phyloP scores from a whole-genome alignment of 2,329 filamentous ascomycete species.

The Parafenestella ontariensis region DNA sequence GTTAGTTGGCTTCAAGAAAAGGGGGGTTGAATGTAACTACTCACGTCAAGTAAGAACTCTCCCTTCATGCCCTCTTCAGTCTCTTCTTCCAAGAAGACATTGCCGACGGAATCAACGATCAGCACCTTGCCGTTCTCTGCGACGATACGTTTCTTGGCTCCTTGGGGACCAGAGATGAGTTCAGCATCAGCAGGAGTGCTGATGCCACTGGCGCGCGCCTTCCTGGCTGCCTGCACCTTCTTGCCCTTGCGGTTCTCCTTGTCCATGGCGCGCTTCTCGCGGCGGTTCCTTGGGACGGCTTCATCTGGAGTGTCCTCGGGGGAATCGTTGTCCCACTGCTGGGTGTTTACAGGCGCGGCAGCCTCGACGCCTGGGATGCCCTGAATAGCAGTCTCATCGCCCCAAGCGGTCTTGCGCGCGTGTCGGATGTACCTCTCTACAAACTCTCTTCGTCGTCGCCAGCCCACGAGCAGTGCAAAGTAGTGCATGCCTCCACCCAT shows the following conservation, averaged over 20 bases:
- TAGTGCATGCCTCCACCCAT: slow-evolving; percentile 89
- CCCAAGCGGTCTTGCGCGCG: slow-evolving; percentile 88
- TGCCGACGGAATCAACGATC: slow-evolving; percentile 88
- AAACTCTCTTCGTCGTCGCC: slow-evolving; percentile 90
- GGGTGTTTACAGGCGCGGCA: slow-evolving; percentile 36
- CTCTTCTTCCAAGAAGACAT: slow-evolving; percentile 93
- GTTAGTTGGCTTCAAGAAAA: background rate
- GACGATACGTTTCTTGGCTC: slow-evolving; percentile 83
- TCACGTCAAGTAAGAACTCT: slow-evolving; percentile 87
- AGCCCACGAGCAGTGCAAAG: slow-evolving; percentile 80
- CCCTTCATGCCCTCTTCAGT: slow-evolving; percentile 83
- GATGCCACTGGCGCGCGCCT: slow-evolving; percentile 59
- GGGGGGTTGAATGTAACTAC: too few species aligned
- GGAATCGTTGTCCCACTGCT: slow-evolving; percentile 38
- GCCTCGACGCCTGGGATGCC: slow-evolving; percentile 68
- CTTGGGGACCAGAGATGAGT: slow-evolving; percentile 66
- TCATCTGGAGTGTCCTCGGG: slow-evolving; percentile 49
- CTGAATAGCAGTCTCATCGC: slow-evolving; percentile 72
- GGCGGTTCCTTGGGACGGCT: slow-evolving; percentile 74
- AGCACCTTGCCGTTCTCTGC: slow-evolving; percentile 96
- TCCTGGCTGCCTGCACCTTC: slow-evolving; percentile 60
- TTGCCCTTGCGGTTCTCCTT: slow-evolving; percentile 75
- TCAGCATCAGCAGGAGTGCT: slow-evolving; percentile 64
- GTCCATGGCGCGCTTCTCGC: slow-evolving; percentile 87
- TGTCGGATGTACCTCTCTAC: slow-evolving; percentile 90